Conservation (phyloP, 202 grass and related monocot species). For the Setaria italica region DNA sequence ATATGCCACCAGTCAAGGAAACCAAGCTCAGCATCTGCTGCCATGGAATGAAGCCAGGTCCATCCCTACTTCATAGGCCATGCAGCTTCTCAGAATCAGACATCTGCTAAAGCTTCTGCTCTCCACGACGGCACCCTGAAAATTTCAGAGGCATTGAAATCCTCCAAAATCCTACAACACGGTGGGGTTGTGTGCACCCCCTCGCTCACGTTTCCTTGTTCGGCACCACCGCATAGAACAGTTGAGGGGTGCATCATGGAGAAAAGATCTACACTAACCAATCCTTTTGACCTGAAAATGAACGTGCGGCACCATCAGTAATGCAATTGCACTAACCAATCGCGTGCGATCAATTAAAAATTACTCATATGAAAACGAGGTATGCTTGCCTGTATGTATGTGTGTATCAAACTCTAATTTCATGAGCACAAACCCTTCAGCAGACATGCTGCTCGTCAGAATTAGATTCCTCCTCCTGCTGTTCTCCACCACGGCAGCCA, state of each 20-base stretch:
- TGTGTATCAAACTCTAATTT: not conserved
- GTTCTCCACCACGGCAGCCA: not conserved
- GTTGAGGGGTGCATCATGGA: not conserved
- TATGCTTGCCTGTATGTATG: not conserved
- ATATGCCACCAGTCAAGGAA: not conserved
- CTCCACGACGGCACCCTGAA: too few relatives aligned
- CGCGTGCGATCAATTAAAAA: not conserved
- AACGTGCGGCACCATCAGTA: not conserved
- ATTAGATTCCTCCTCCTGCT: not conserved
- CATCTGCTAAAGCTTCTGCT: not conserved
- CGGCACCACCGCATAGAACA: too few relatives aligned
- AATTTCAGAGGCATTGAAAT: too few relatives aligned
- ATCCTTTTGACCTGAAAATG: not conserved
- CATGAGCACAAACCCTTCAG: not conserved
- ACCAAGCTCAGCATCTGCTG: not conserved
- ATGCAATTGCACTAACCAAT: not conserved
- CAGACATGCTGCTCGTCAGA: conserved; percentile 7
- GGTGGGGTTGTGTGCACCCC: not conserved
- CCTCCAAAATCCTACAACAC: too few relatives aligned
- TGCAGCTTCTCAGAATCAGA: not conserved
- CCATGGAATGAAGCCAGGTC: too few relatives aligned
- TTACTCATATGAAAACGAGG: not conserved
- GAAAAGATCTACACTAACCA: too few relatives aligned
- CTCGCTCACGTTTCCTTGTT: not conserved
- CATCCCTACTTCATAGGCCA: not conserved